Base-by-base conservation (phyloP, 805 yeast species). In the Lachancea mirantina region DNA sequence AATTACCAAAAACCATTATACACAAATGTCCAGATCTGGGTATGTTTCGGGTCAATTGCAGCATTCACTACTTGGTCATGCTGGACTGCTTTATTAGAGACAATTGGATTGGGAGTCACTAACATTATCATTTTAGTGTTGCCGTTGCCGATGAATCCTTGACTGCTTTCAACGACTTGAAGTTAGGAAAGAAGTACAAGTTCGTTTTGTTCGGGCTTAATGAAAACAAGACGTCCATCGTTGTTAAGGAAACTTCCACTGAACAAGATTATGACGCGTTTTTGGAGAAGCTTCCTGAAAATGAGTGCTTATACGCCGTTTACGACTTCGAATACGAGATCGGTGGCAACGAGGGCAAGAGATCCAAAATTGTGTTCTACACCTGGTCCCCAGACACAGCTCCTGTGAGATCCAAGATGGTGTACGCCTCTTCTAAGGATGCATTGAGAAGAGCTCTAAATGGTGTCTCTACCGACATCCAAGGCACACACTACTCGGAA, bases 351-450 rank as follows among this genome's bases (percentile, higher is more conserved):
- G 97, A 89, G 65, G 98, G 98, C 61, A 87, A 85, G 74, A 83
- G 95, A 72, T 74, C 78, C 46, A 78, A 76, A 61, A 71, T 76
- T 43, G 68, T 75, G 26, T 67, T 76, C 68, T 64, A 67, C 70
- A 83, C 92, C 47, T 92, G 98, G 98, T 78, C 96, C 42, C 98
- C 98, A 54, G 98, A 92, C 61, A 84, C 94, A 42, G 96, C 97
- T 35, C 85, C 92, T 42, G 78, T 92, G 55, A 82, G 94, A 71
- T 63, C 87, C 51, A 92, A 92, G 82, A 92, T 92, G 98, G 83
- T 89, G 43, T 89, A 88, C 70, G 97, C 98, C 29, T 77, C 96
- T n/a, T 88, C 97, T 40, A 87, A 87, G 68, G 97, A 88, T 54
- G 95, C 96, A 30, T 75, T 92, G 57, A 89, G 97, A 74, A 85